Percentiles rank a stretch among this genome's conserved stretches.
Conservation (phyloP, 352 stramenopile species). For the Sclerospora graminicola region DNA sequence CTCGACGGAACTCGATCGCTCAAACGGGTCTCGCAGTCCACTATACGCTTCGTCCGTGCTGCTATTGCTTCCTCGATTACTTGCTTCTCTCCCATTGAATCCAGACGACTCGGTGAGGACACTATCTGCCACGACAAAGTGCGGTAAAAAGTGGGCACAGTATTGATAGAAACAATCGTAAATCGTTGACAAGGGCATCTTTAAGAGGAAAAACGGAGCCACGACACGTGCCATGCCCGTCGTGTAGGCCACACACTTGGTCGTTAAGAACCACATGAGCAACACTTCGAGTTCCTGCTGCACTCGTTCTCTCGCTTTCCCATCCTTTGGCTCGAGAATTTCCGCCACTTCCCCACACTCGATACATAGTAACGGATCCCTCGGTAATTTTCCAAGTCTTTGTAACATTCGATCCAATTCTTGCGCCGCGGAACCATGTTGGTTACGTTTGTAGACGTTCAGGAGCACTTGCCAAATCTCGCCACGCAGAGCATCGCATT, state of each 20-base stretch:
- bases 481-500: conserved; percentile 37
- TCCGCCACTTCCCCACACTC: conserved; percentile 42
- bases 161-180: conserved; percentile 86
- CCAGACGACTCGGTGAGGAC: conserved; percentile 9
- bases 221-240: conserved; percentile 69
- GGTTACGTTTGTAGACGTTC: conserved; percentile 72
- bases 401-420: conserved; percentile 69
- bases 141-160: conserved; percentile 57
- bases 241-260: conserved; percentile 65
- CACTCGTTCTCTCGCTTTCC: conserved; percentile 18
- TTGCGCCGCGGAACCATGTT: conserved; percentile 51
- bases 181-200: conserved; percentile 62
- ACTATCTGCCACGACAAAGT: conserved; percentile 48
- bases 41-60: conserved; percentile 21
- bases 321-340: conserved; percentile 19
- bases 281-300: conserved; percentile 65
- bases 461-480: conserved; percentile 80
- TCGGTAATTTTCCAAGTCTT: conserved; percentile 48
- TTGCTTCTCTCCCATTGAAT: neutral
- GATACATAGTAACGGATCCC: conserved; percentile 45
- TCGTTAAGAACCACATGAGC: conserved; percentile 73
- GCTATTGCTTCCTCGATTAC: conserved; percentile 18
- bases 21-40: conserved; percentile 1
- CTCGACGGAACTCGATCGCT: conserved; percentile 26
- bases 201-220: conserved; percentile 57